Evolutionary conservation across 2,329 filamentous ascomycete genomes (phyloP), one percentile per base, ranked within the genome.

Genomic region (Passalora sequoiae): DNA sequence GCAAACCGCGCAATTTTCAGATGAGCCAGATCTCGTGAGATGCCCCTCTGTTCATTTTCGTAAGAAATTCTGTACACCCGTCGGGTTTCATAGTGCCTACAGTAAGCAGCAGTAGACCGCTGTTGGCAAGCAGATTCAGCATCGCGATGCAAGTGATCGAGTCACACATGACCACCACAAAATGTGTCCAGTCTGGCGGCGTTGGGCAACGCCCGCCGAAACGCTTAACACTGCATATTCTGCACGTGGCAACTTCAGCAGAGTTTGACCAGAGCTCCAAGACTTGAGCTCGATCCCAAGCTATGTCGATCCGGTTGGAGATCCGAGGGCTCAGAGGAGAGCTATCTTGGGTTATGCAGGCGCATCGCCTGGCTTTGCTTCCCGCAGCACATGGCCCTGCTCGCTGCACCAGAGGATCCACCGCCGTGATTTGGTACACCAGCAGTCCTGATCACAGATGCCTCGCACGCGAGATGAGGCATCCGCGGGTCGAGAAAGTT

Each of bases 221-320:
- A 48, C 46, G 41, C 30, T 51, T 28, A 27, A 12, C 39, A 39
- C 38, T 49, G 51, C 53, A 53, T 27, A 40, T 27, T 15, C 45
- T 36, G 44, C 54, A 56, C 54, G 54, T 56, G 54, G 54, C 41
- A 36, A 20, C 19, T 6, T 20, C 12, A 21, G 13, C 33, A 24
- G 31, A 48, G 22, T 24, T 35, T 42, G 39, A 46, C 36, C 45
- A 50, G 41, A 41, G 51, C 29, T 48, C 31, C 37, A 38, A 47
- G 32, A 15, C 13, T 30, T 25, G 43, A 43, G 38, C 42, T 42
- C 44, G 47, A 38, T 40, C 25, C 44, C 44, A 46, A 56, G 51
- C 46, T 54, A 49, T 45, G 54, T 51, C 45, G 55, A 59, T 59
- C 55, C 55, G 55, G 51, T 46, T 48, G 49, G 37, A 40, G 46